Evolutionary conservation across 2,329 filamentous ascomycete species (phyloP).

Genomic region (Falciphora oryzae): DNA sequence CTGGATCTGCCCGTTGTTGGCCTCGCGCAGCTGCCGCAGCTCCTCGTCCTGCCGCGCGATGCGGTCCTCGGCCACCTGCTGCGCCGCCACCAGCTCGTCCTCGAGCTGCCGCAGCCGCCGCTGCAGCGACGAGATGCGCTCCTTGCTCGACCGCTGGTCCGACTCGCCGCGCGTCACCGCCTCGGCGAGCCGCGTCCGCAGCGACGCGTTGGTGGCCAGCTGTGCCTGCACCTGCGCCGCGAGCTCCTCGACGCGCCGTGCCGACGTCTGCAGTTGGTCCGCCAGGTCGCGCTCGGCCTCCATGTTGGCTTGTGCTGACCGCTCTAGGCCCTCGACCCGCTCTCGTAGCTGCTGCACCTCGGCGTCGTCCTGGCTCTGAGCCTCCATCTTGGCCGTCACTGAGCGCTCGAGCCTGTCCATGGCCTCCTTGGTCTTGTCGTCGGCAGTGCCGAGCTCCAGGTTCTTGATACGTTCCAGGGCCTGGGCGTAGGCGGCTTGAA

Average conservation of each 20-base stretch:
- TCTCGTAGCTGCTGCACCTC: conserved; percentile 39
- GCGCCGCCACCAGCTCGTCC: conserved; percentile 75
- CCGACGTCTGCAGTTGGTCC: conserved; percentile 65
- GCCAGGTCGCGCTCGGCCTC: conserved; percentile 59
- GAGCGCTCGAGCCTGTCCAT: conserved; percentile 62
- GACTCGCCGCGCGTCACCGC: conserved; percentile 79
- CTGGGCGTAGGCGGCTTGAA: conserved; percentile 65
- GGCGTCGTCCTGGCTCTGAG: not conserved
- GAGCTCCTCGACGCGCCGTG: conserved; percentile 68
- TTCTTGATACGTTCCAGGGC: conserved; percentile 61
- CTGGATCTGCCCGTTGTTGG: conserved; percentile 69
- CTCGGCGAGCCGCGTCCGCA: conserved; percentile 70
- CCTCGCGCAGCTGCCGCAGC: conserved; percentile 67
- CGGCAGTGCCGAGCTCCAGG: conserved; percentile 48
- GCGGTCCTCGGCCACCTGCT: conserved; percentile 80
- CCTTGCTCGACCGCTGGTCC: conserved; percentile 73
- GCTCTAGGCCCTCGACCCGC: conserved; percentile 53
- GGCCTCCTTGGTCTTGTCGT: conserved; percentile 56
- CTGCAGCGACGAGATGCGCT: conserved; percentile 80
- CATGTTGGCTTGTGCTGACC: conserved; percentile 49
- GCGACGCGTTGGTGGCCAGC: conserved; percentile 66
- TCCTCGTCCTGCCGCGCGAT: conserved; percentile 83
- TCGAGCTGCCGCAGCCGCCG: conserved; percentile 74
- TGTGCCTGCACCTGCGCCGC: conserved; percentile 75
- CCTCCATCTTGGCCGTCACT: conserved; percentile 43